These are phyloP conservation scores for Calonectria leucothoes DNA, from an alignment of 2,329 filamentous ascomycete genomes.

Conservation along the genomic window DNA sequence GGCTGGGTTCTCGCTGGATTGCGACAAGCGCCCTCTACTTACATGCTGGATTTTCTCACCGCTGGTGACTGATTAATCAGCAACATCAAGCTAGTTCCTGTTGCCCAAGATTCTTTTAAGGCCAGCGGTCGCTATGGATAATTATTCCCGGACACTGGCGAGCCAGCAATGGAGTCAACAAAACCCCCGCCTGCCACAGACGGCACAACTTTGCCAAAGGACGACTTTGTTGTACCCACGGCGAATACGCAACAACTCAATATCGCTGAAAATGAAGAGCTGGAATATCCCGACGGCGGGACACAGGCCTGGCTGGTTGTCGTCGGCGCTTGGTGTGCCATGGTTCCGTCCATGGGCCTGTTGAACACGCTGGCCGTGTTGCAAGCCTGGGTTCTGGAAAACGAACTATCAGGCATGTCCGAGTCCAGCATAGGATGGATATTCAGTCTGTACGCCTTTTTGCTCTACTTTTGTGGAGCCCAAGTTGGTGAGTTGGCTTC, in stretches of 20 bases:
- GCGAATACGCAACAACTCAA: background rate
- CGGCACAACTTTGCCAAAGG: background rate
- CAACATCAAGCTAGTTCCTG: background rate
- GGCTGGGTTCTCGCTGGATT: background rate
- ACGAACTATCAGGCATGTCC: conserved; percentile 70
- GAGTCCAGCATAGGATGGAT: conserved; percentile 78
- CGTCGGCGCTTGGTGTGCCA: conserved; percentile 74
- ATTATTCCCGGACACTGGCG: background rate
- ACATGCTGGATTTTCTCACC: background rate
- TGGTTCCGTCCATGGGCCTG: conserved; percentile 73
- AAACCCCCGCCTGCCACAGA: background rate
- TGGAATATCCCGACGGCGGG: conserved; percentile 75
- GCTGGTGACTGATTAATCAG: background rate
- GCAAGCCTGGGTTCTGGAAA: conserved; percentile 72
- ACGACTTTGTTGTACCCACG: background rate
- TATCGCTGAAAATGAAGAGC: background rate
- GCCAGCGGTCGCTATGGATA: background rate
- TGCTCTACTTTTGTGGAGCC: conserved; percentile 77
- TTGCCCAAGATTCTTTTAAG: background rate
- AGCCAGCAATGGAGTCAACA: background rate
- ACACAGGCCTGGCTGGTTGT: conserved; percentile 77
- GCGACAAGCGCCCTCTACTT: background rate
- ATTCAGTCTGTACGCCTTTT: conserved; percentile 76
- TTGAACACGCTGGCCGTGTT: conserved; percentile 76
- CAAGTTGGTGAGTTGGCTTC: conserved; percentile 62